A percentile compares a stretch with the other conserved stretches of the same genome.
Evolutionary conservation across 768 basidiomycete species (phyloP).

Genomic region (Mycena indigotica): DNA sequence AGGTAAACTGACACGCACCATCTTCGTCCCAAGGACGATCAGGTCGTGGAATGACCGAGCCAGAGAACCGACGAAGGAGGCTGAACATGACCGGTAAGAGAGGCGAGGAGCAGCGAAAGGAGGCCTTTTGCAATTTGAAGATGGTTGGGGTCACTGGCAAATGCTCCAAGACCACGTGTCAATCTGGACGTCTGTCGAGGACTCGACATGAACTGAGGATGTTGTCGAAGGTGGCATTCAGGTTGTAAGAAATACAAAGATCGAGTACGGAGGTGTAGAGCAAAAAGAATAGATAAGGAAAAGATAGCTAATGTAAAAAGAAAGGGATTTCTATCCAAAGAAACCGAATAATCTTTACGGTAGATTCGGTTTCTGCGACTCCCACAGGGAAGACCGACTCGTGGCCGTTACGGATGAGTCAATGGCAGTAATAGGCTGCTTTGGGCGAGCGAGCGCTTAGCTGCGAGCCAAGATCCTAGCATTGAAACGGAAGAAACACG

Average conservation of each 20-base stretch:
- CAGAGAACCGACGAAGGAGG: slow-evolving; percentile 70
- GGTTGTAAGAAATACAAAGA: too few relatives aligned
- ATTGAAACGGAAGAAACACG: not conserved
- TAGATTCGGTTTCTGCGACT: too few relatives aligned
- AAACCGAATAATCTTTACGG: not conserved
- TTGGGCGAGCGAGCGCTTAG: too few relatives aligned
- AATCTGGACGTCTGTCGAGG: not conserved
- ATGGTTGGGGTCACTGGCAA: not conserved
- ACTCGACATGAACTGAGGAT: too few relatives aligned
- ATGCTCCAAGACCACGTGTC: not conserved
- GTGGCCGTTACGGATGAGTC: too few relatives aligned
- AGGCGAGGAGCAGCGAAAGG: too few relatives aligned
- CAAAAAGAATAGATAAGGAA: too few relatives aligned
- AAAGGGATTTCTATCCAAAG: not conserved
- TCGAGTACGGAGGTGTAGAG: too few relatives aligned
- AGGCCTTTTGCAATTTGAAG: not conserved
- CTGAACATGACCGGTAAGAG: slow-evolving; percentile 57
- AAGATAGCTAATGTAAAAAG: too few relatives aligned
- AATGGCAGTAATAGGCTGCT: too few relatives aligned
- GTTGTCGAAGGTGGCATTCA: too few relatives aligned
- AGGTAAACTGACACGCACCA: slow-evolving; percentile 41
- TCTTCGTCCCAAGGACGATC: slow-evolving; percentile 81
- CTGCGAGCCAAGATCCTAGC: not conserved
- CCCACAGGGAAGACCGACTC: too few relatives aligned
- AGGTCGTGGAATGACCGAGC: slow-evolving; percentile 66